Evolutionary conservation across 768 basidiomycete genomes (phyloP).

Genomic region (Kwoniella europaea): DNA sequence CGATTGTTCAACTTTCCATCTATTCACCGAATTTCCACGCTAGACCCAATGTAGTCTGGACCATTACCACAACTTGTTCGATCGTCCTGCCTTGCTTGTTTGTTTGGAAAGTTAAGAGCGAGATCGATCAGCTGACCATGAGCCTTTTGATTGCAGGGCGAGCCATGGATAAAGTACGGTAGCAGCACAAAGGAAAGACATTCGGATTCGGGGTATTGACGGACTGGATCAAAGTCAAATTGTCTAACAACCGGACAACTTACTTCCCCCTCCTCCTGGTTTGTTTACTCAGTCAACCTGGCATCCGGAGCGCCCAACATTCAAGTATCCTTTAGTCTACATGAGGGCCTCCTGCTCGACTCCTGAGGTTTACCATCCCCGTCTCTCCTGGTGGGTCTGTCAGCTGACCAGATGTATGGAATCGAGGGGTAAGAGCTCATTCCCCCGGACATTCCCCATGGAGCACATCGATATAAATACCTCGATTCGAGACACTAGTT

Average conservation of each 20-base stretch:
- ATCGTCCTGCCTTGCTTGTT: too few species aligned
- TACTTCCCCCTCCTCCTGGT: background rate
- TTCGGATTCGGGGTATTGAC: background rate
- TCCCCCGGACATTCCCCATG: constrained; percentile 5
- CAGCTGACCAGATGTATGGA: background rate
- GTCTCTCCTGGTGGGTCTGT: background rate
- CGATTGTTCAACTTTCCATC: background rate
- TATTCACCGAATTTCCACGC: constrained; percentile 6
- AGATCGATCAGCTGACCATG: too few species aligned
- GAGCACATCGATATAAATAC: background rate
- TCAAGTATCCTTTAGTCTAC: background rate
- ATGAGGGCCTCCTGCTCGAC: background rate
- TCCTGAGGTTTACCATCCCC: background rate
- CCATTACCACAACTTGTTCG: background rate
- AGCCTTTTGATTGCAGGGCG: too few species aligned
- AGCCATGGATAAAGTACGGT: too few species aligned
- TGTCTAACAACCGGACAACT: too few species aligned
- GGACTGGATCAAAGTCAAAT: too few species aligned
- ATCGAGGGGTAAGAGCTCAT: background rate
- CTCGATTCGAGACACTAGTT: background rate
- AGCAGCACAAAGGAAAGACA: background rate
- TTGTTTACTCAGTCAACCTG: background rate
- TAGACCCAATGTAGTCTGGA: background rate
- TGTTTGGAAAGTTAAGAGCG: too few species aligned
- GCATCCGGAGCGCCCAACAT: too few species aligned